phyloP scores from a whole-genome alignment of 805 yeast species.

The Candida nanaspora region DNA sequence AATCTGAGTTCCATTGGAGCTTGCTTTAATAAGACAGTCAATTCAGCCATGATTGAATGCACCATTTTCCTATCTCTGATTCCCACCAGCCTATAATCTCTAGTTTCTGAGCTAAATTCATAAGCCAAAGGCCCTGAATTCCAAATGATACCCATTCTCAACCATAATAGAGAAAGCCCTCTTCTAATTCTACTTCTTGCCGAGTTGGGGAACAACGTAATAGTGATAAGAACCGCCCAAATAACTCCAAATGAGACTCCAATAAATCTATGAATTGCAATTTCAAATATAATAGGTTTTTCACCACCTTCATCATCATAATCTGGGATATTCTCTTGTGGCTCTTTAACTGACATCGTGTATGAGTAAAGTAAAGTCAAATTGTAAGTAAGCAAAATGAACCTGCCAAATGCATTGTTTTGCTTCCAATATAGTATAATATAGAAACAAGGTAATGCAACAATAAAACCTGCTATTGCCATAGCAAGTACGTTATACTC shows the following conservation, averaged over 20 bases:
- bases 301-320: constrained; percentile 60
- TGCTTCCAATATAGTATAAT: constrained; percentile 64
- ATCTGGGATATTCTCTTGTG: constrained; percentile 33
- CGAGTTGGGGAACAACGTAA: constrained; percentile 63
- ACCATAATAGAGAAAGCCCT: constrained; percentile 66
- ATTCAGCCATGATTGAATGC: constrained; percentile 49
- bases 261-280: constrained; percentile 71
- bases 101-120: constrained; percentile 20
- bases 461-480: constrained; percentile 39
- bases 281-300: constrained; percentile 59
- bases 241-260: constrained; percentile 67
- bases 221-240: constrained; percentile 70
- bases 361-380: constrained; percentile 72
- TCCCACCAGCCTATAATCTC: constrained; percentile 29
- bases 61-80: constrained; percentile 35
- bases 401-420: constrained; percentile 59
- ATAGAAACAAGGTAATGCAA: constrained; percentile 41
- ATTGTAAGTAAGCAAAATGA: constrained; percentile 69
- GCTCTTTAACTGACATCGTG: constrained; percentile 52
- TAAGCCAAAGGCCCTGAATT: constrained; percentile 61
- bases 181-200: constrained; percentile 63
- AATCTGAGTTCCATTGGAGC: constrained; percentile 72
- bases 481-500: constrained; percentile 49
- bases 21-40: constrained; percentile 53
- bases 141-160: constrained; percentile 77